Evolutionary conservation across 2,329 filamentous ascomycete genomes (phyloP).

Genomic region (Juglanconis juglandina): DNA sequence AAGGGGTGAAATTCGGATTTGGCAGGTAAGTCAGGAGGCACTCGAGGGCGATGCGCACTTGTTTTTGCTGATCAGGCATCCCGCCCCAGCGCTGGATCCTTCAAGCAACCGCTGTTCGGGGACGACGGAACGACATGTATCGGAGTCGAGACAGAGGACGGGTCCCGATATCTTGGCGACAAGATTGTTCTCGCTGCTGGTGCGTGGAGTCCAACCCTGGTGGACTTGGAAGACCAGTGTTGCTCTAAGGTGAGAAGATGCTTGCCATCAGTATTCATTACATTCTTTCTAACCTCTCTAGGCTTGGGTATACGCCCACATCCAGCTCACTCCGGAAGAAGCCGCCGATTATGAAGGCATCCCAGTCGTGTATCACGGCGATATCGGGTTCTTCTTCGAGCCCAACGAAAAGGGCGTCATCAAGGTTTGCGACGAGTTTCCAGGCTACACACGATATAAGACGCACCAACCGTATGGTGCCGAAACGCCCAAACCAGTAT

Average conservation of each 20-base stretch:
- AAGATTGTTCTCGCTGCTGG: slow-evolving; percentile 41
- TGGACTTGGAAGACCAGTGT: slow-evolving; percentile 35
- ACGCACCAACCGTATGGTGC: slow-evolving; percentile 32
- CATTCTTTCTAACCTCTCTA: slow-evolving; percentile 7
- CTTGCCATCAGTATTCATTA: not conserved
- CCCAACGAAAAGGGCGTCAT: slow-evolving; percentile 38
- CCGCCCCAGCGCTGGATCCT: slow-evolving; percentile 35
- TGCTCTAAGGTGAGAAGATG: slow-evolving; percentile 29
- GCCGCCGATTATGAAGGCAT: slow-evolving; percentile 36
- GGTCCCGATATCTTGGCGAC: slow-evolving; percentile 38
- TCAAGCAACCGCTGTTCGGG: slow-evolving; percentile 38
- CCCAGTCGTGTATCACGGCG: slow-evolving; percentile 44
- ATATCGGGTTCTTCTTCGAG: slow-evolving; percentile 48
- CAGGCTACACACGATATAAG: slow-evolving; percentile 36
- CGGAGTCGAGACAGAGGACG: slow-evolving; percentile 39
- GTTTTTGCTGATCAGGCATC: not conserved
- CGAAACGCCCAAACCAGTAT: slow-evolving; percentile 25
- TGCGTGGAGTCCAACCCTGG: slow-evolving; percentile 34
- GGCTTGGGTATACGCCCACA: slow-evolving; percentile 46
- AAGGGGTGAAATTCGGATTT: slow-evolving; percentile 40
- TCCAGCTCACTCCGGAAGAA: slow-evolving; percentile 39
- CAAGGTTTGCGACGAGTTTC: slow-evolving; percentile 37
- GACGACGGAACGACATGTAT: slow-evolving; percentile 33
- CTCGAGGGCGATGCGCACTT: not conserved
- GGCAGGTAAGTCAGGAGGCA: slow-evolving; percentile 27